phyloP scores from a whole-genome alignment of 805 yeast species.

The Lipomyces kockii region DNA sequence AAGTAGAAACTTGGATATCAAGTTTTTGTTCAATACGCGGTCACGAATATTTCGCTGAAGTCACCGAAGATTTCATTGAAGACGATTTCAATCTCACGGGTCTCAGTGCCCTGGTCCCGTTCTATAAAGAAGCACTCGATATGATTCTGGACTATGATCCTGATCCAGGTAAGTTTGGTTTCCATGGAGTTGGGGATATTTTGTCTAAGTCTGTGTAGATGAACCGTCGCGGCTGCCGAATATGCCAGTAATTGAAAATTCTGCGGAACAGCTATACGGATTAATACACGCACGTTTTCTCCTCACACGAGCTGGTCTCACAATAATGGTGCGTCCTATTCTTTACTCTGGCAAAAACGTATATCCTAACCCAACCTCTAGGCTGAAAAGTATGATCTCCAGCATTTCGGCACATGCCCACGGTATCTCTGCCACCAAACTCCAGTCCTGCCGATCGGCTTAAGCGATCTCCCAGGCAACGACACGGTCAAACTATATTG shows the following conservation, averaged over 20 bases:
- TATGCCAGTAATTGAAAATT: constrained; percentile 78
- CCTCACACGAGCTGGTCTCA: constrained; percentile 84
- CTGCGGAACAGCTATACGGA: constrained; percentile 92
- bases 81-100: constrained; percentile 97
- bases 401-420: constrained; percentile 91
- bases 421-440: constrained; percentile 87
- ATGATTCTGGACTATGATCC: constrained; percentile 85
- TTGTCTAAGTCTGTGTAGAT: constrained; percentile 44
- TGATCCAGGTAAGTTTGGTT: constrained; percentile 39
- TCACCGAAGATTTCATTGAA: constrained; percentile 88
- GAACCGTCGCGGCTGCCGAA: constrained; percentile 63
- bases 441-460: constrained; percentile 89
- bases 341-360: not conserved
- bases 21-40: constrained; percentile 78
- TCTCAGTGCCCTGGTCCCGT: constrained; percentile 80
- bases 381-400: constrained; percentile 89
- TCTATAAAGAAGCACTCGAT: constrained; percentile 89
- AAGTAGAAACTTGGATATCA: constrained; percentile 78
- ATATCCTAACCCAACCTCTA: constrained; percentile 48
- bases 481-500: constrained; percentile 92
- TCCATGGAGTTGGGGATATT: not conserved
- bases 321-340: constrained; percentile 52
- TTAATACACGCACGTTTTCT: constrained; percentile 92
- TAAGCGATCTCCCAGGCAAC: constrained; percentile 86
- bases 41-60: constrained; percentile 90